Evolutionary conservation across 2,329 filamentous ascomycete genomes (phyloP).

Genomic region (Chaetoscypha palmicola): DNA sequence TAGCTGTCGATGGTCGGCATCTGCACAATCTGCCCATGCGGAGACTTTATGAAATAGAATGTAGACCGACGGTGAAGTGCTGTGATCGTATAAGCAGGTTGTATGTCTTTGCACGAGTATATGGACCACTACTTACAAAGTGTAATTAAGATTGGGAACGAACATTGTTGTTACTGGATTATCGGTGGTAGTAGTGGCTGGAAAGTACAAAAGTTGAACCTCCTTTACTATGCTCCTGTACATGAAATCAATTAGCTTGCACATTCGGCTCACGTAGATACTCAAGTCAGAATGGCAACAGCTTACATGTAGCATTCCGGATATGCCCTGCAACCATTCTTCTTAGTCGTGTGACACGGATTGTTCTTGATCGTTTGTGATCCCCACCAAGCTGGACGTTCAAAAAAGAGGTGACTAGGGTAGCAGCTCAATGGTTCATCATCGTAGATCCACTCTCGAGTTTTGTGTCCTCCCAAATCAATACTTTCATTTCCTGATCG

Average conservation of each 20-base stretch:
- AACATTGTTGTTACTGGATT: slow-evolving; percentile 13
- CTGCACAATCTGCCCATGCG: background rate
- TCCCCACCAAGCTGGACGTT: background rate
- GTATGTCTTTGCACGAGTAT: background rate
- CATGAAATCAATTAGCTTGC: background rate
- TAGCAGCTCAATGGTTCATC: background rate
- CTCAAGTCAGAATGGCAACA: background rate
- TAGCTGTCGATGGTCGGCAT: background rate
- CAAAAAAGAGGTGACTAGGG: background rate
- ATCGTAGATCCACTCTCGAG: background rate
- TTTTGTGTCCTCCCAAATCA: background rate
- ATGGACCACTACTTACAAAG: slow-evolving; percentile 5
- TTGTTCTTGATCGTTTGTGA: background rate
- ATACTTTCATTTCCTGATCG: background rate
- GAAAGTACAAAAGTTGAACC: slow-evolving; percentile 14
- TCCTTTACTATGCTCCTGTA: background rate
- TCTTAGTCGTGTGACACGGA: background rate
- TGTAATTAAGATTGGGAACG: slow-evolving; percentile 1
- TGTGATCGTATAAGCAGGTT: background rate
- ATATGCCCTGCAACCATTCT: background rate
- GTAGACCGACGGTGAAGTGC: slow-evolving; percentile 3
- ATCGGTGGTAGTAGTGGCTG: slow-evolving; percentile 1
- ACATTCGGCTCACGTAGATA: background rate
- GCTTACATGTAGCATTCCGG: background rate
- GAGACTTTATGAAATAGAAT: background rate